Conservation (phyloP, 2,329 filamentous ascomycete genomes). For the Cordyceps farinosa region DNA sequence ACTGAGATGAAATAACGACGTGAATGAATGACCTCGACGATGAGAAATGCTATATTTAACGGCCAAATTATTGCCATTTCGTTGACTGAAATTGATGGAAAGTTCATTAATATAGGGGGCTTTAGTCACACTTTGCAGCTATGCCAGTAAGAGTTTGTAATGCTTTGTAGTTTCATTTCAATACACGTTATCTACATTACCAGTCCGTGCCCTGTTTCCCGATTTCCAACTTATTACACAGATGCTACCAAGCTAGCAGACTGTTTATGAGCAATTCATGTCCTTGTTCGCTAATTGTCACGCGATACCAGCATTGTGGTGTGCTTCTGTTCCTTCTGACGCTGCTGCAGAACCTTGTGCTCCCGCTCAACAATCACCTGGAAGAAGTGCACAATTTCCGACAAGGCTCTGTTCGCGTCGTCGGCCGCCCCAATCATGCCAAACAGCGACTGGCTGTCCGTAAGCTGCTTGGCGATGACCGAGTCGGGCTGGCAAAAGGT, state of each 20-base stretch:
- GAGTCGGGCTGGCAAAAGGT: constrained; percentile 58
- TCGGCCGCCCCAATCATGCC: constrained; percentile 46
- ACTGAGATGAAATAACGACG: constrained; percentile 17
- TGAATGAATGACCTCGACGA: constrained; percentile 20
- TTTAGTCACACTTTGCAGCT: not conserved
- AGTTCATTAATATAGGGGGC: not conserved
- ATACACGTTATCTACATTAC: not conserved
- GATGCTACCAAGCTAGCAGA: not conserved
- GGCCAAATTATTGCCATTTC: not conserved
- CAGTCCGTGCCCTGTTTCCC: too few relatives aligned
- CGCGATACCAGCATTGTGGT: not conserved
- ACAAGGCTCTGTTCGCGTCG: constrained; percentile 42
- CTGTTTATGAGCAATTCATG: not conserved
- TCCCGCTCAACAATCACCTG: constrained; percentile 49
- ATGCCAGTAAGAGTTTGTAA: not conserved
- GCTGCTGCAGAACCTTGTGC: constrained; percentile 27
- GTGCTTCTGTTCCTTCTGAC: constrained; percentile 21
- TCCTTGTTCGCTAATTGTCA: not conserved
- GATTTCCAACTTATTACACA: not conserved
- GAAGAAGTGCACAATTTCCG: constrained; percentile 53
- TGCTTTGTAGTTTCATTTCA: not conserved
- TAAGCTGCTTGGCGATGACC: constrained; percentile 55
- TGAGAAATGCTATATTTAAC: not conserved
- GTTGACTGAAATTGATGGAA: not conserved
- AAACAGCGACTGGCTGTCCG: constrained; percentile 50